phyloP scores from a whole-genome alignment of 306 rosid genomes.

The Echinosophora koreensis region DNA sequence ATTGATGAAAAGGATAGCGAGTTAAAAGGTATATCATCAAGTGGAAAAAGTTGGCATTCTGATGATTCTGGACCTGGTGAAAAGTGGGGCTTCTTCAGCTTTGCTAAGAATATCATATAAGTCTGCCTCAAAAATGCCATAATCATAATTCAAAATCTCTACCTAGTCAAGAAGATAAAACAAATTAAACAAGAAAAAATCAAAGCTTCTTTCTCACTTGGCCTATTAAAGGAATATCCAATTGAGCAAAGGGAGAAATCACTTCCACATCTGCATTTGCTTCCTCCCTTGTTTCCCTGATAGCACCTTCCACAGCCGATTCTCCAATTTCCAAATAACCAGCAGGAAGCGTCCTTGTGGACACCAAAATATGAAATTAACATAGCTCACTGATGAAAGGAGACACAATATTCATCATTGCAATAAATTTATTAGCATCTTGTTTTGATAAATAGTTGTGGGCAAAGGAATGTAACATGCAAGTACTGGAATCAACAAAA shows the following conservation, averaged over 20 bases:
- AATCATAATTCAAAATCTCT: conserved; percentile 44
- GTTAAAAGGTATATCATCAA: conserved; percentile 84
- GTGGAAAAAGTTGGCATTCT: conserved; percentile 81
- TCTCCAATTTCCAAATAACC: conserved; percentile 97
- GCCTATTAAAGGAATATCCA: conserved; percentile 95
- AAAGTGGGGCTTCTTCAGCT: conserved; percentile 83
- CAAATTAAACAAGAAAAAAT: background rate
- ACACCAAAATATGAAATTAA: conserved; percentile 52
- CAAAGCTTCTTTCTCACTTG: conserved; percentile 67
- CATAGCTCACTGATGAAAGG: conserved; percentile 35
- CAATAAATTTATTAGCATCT: conserved; percentile 37
- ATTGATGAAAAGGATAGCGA: conserved; percentile 93
- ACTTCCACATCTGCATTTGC: conserved; percentile 95
- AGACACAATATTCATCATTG: conserved; percentile 42
- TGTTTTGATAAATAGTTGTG: conserved; percentile 20
- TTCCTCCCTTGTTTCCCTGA: conserved; percentile 96
- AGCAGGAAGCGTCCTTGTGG: conserved; percentile 93
- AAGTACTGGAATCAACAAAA: conserved; percentile 32
- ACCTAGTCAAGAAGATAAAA: conserved; percentile 36
- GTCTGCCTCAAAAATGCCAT: conserved; percentile 66
- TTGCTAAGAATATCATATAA: conserved; percentile 86
- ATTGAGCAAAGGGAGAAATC: conserved; percentile 88
- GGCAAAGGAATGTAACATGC: conserved; percentile 17
- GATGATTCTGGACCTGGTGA: conserved; percentile 98
- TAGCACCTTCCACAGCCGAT: conserved; percentile 95